Percentiles rank a stretch among this genome's conserved stretches.
These are phyloP conservation scores for Rosa hybrid DNA, from an alignment of 331 rosid species.

Conservation along the genomic window DNA sequence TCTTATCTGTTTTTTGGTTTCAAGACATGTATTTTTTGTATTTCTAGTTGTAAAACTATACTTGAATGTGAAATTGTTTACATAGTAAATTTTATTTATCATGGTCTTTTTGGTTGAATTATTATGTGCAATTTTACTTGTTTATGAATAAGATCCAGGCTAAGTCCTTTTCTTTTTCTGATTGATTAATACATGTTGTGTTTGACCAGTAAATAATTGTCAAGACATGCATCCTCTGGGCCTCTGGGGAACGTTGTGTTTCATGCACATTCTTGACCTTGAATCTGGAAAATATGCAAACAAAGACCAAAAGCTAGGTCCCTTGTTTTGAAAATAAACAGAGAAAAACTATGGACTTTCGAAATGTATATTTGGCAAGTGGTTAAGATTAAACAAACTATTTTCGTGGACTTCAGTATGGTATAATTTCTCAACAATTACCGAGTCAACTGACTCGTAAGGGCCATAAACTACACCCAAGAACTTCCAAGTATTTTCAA, in stretches of 20 bases:
- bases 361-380: neutral
- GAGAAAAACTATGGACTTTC: neutral
- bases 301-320: conserved; percentile 12
- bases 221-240: neutral
- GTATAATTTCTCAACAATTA: conserved; percentile 3
- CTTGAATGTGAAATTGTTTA: too few species aligned
- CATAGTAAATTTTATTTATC: too few species aligned
- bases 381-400: neutral
- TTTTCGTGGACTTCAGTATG: neutral
- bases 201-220: neutral
- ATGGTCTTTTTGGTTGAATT: too few species aligned
- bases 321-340: neutral
- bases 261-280: conserved; percentile 18
- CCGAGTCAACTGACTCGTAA: conserved; percentile 4
- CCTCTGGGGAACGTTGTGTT: conserved; percentile 10
- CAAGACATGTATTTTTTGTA: too few species aligned
- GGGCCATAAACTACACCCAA: neutral
- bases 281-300: neutral
- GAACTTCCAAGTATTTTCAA: neutral
- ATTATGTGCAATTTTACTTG: neutral
- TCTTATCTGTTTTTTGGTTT: too few species aligned
- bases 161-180: neutral
- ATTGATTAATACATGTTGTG: neutral
- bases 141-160: neutral
- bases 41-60: too few species aligned